These are phyloP conservation scores for Lavandula angustifolia DNA, from an alignment of 257 asterid genomes.

Conservation along the genomic window DNA sequence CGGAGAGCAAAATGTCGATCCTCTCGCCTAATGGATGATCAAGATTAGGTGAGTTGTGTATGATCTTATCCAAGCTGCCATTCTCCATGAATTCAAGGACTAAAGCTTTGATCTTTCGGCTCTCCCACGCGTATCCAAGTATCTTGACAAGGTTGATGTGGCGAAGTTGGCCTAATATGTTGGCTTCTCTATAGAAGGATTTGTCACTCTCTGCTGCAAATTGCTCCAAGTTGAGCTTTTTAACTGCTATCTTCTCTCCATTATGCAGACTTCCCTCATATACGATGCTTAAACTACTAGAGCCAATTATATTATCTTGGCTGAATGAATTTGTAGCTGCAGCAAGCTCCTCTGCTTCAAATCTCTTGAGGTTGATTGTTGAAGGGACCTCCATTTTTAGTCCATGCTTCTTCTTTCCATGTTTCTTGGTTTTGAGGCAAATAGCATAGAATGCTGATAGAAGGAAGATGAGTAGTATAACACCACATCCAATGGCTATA, in stretches of 20 bases:
- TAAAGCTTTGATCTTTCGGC: constrained; percentile 59
- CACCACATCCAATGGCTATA: constrained; percentile 40
- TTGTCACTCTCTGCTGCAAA: constrained; percentile 63
- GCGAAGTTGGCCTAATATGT: constrained; percentile 56
- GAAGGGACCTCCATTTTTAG: constrained; percentile 33
- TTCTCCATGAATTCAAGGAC: constrained; percentile 80
- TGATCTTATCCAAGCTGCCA: constrained; percentile 66
- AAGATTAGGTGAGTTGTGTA: constrained; percentile 35
- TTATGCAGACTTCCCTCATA: constrained; percentile 58
- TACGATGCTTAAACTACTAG: constrained; percentile 73
- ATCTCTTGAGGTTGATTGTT: constrained; percentile 53
- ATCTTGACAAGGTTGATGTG: constrained; percentile 79
- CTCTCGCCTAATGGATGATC: constrained; percentile 39
- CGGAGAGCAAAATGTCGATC: constrained; percentile 58
- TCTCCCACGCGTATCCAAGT: constrained; percentile 84
- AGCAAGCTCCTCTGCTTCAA: constrained; percentile 46
- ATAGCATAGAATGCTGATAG: constrained; percentile 26
- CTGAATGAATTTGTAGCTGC: constrained; percentile 60
- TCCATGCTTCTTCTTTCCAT: constrained; percentile 3
- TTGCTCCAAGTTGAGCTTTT: constrained; percentile 57
- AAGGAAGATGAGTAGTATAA: constrained; percentile 38
- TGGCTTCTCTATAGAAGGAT: constrained; percentile 70
- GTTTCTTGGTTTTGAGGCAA: constrained; percentile 32
- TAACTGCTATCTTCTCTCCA: constrained; percentile 59
- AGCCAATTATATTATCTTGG: constrained; percentile 62